Conservation (phyloP, 345 rosid genomes). For the Reutealis trisperma region DNA sequence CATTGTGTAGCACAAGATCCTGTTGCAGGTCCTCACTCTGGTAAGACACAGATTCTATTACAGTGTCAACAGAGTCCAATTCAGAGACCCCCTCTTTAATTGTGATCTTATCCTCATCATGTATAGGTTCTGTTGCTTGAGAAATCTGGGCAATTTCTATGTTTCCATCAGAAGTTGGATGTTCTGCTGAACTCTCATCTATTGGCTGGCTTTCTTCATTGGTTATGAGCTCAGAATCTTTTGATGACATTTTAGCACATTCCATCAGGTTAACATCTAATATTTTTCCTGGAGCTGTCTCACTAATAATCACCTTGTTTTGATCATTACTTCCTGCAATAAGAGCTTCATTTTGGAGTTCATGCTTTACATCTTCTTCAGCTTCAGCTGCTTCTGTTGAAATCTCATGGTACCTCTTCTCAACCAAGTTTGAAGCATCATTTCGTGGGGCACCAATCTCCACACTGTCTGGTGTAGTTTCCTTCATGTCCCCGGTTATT, state of each 20-base stretch:
- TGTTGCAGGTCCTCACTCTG: slow-evolving; percentile 13
- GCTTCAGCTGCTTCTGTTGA: slow-evolving; percentile 7
- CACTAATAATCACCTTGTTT: neutral
- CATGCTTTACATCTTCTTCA: slow-evolving; percentile 2
- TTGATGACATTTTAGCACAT: slow-evolving; percentile 13
- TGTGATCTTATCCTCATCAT: slow-evolving; percentile 10
- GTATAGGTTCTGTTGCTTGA: slow-evolving; percentile 2
- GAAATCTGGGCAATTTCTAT: slow-evolving; percentile 14
- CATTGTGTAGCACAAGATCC: slow-evolving; percentile 22
- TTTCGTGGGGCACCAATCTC: slow-evolving; percentile 15
- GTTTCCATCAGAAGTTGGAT: slow-evolving; percentile 10
- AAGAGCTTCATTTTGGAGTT: slow-evolving; percentile 8
- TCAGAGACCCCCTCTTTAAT: slow-evolving; percentile 17
- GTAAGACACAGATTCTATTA: slow-evolving; percentile 12
- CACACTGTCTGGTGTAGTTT: neutral
- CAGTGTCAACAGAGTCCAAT: slow-evolving; percentile 15
- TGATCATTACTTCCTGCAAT: slow-evolving; percentile 11
- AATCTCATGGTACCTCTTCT: slow-evolving; percentile 12
- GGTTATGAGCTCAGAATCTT: slow-evolving; percentile 15
- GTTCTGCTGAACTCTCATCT: slow-evolving; percentile 13
- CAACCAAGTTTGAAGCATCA: slow-evolving; percentile 11
- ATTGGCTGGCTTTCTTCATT: slow-evolving; percentile 20
- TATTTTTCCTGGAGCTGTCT: slow-evolving; percentile 2
- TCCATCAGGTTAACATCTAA: slow-evolving; percentile 19
- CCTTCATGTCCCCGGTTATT: slow-evolving; percentile 11